Evolutionary conservation across 495 filamentous ascomycete genomes (phyloP), one percentile per base, ranked within the genome.

Genomic region (Annulohypoxylon stygium): DNA sequence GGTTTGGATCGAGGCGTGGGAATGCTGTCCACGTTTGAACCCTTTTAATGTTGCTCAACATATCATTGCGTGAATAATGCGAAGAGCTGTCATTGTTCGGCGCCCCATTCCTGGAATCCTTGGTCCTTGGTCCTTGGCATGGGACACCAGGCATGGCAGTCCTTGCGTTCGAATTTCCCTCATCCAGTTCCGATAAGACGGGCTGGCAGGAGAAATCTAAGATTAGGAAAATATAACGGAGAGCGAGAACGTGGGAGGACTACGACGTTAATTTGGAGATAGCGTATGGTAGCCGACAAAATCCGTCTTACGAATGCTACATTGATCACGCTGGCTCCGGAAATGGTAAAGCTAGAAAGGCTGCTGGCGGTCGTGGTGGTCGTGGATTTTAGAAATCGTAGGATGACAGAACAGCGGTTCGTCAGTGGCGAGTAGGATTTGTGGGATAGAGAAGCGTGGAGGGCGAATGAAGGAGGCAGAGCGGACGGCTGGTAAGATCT

Each of bases 401-500:
- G 57, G 36, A 54, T 20, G 41, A 43, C 34, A 65, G 43, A 53
- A 36, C 20, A 12, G 26, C 47, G 41, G 53, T 67, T 75, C 64
- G 30, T 55, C 51, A 23, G 63, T 70, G 72, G 67, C 63, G 23
- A 70, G 23, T 58, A 39, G 20, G 53, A 47, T 47, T 59, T 43
- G 33, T 34, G 60, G 47, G 37, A 54, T 68, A n/a, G 51, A 34
- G 63, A 67, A 61, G 45, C 12, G 63, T 64, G 67, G 67, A 47
- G 60, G 34, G 72, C 72, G 59, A 75, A 75, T 75, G 45, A 61
- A 45, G 37, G 72, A 48, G 30, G 51, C 67, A 70, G 70, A 43
- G 60, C 34, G 36, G 71, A 45, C 39, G 37, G 30, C 39, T 63
- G 33, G 41, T 53, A 59, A 59, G 33, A 67, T 45, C 71, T 74